Evolutionary conservation across 1,284 basidiomycete genomes (phyloP), one percentile per base, ranked within the genome.

Genomic region (Baeospora myosura): DNA sequence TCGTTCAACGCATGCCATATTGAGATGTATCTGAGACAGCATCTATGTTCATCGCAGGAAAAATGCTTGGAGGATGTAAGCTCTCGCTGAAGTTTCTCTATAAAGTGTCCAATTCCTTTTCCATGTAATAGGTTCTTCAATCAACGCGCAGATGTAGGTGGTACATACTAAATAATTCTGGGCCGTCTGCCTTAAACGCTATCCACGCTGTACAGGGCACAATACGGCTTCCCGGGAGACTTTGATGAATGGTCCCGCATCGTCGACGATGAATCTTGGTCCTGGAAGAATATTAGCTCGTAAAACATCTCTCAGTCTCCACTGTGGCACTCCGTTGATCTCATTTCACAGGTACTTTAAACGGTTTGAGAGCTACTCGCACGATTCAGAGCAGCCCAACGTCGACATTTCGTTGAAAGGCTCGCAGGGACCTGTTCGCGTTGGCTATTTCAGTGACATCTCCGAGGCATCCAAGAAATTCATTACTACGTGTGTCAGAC

Each of bases 51-150:
- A 29, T 34, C 24, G 2, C 43, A 84, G 82, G 63, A 1, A 81
- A 77, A 52, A 62, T 84, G 54, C 65, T 85, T 1, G 81, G 81
- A 30, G 82, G 81, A 54, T 85, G 81, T 81, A 54, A 56, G 75
- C 67, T 17, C 14, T 16, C 3, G 16, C 11, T 26, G 26, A 29
- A 10, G 12, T 23, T 12, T 26, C 36, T 22, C 3, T 12, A 5
- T n/a, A 11, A 38, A 11, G 18, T 4, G 10, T 22, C 36, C 20
- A 12, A 14, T 23, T 23, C 32, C 22, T 24, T 23, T 40, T 36
- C 14, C 12, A 11, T 16, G 11, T 11, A 14, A 34, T 20, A 34
- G 33, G 5, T 45, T 78, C 78, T 5, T 72, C 78, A 11, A 72
- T 80, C 40, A 84, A 84, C 46, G 81, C 79, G 0, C 70, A 75